Conservation (phyloP, 441 rosid species). For the Omphalea diandra region DNA sequence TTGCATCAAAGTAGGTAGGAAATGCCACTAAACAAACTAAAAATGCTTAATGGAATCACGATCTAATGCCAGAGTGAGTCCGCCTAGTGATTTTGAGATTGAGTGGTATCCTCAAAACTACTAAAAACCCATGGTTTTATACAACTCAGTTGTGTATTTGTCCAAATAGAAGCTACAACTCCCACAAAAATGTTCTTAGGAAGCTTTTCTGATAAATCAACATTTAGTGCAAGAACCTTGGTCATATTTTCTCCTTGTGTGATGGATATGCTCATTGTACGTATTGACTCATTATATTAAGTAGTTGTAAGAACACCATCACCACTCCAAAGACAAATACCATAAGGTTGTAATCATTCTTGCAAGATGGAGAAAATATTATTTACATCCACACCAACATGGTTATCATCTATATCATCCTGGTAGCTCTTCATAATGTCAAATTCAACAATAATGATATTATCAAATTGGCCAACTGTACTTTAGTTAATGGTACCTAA, state of each 20-base stretch:
- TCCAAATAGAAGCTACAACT: constrained; percentile 64
- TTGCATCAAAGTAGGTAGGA: constrained; percentile 21
- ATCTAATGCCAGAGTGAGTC: constrained; percentile 34
- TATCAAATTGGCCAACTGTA: too few species aligned
- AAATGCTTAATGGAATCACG: constrained; percentile 18
- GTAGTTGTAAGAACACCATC: constrained; percentile 23
- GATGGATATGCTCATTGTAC: too few species aligned
- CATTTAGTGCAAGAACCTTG: background rate
- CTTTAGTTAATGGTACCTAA: too few species aligned
- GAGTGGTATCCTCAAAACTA: too few species aligned
- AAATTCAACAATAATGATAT: constrained; percentile 41
- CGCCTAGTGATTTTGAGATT: too few species aligned
- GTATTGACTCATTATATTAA: constrained; percentile 20
- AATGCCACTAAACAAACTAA: constrained; percentile 5
- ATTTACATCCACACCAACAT: constrained; percentile 58
- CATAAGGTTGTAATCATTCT: constrained; percentile 15
- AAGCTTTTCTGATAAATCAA: constrained; percentile 49
- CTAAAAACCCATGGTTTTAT: constrained; percentile 44
- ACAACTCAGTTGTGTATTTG: constrained; percentile 46
- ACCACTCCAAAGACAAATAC: constrained; percentile 27
- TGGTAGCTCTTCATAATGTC: constrained; percentile 60
- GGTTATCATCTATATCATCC: constrained; percentile 57
- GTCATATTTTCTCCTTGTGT: too few species aligned
- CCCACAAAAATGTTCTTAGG: constrained; percentile 54
- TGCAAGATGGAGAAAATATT: constrained; percentile 40